Evolutionary conservation across 352 stramenopile species (phyloP), one percentile per base, ranked within the genome.

Genomic region (Phytopythium helicoides): DNA sequence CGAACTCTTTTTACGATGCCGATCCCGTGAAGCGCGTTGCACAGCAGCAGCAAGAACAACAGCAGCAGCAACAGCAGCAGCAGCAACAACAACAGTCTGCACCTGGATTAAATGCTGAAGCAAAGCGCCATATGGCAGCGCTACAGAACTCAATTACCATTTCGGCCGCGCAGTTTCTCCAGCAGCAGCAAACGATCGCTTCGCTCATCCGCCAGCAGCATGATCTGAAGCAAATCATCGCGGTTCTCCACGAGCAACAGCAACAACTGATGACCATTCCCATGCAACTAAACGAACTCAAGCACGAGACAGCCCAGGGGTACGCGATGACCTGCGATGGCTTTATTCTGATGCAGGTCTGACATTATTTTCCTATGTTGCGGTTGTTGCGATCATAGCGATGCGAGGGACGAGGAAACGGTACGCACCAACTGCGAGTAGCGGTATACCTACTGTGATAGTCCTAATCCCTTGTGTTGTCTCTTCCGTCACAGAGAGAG

Each of bases 121-220:
- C 47, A 7, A 34, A 10, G 36, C 48, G 14, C 25, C 15, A 40
- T 33, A 16, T 22, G 11, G 47, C 26, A 26, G 26, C 58, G 18
- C 59, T 65, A n/a, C 74, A 86, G 57, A 78, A 76, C 37, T 60
- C 75, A 16, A 73, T 89, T 48, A 84, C 76, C 10, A 87, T 93
- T 36, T 88, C 80, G 3, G 68, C 73, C 1, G 64, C 75, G 37
- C 83, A 91, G 61, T 93, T 83, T 47, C 52, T 89, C 37, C 79
- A 90, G 47, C 83, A 93, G 62, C 78, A 93, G 50, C 71, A 90
- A 52, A 91, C 76, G n/a, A 89, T 93, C 36, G 76, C 83, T 1
- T 83, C 76, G 46, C 65, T 93, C 16, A 90, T 91, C 51, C 78
- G 73, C 16, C 80, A 93, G 60, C 83, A 93, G 41, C 74, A 88